Percentiles rank a stretch among this genome's conserved stretches.
These are phyloP conservation scores for Nicotiana obtusifolia DNA, from an alignment of 257 asterid genomes.

Conservation along the genomic window DNA sequence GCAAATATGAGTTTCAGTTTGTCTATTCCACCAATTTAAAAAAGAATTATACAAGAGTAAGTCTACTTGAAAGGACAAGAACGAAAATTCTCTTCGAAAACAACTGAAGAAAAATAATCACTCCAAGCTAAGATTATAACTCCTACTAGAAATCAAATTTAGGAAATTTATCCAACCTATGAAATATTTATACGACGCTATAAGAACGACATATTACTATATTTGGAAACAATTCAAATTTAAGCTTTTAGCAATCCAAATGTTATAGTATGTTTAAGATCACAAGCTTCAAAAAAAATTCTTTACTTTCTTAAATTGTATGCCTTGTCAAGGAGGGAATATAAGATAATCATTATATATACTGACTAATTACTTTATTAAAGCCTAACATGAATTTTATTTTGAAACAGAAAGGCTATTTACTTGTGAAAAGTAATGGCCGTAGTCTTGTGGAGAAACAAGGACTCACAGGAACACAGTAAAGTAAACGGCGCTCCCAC, in stretches of 20 bases:
- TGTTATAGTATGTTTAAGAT: no score
- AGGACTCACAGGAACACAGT: constrained; percentile 74
- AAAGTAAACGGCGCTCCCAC: constrained; percentile 87
- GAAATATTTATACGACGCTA: neutral
- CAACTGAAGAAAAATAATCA: neutral
- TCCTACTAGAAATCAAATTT: neutral
- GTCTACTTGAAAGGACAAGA: neutral
- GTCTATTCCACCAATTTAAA: neutral
- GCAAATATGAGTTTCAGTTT: neutral
- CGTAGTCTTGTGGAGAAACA: neutral
- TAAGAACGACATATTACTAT: no score
- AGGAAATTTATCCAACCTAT: neutral
- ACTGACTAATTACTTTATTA: neutral
- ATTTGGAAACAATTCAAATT: no score
- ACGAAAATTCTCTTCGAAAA: neutral
- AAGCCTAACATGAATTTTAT: no score
- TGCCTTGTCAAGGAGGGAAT: neutral
- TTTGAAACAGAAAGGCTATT: neutral
- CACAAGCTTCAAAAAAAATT: no score
- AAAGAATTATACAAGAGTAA: neutral
- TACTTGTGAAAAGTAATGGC: neutral
- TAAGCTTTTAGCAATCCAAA: no score
- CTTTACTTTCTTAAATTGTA: no score
- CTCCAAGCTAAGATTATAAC: neutral
- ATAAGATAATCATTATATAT: neutral